Base-by-base conservation (phyloP, 2,329 filamentous ascomycete species). In the Bipolaris sorokiniana region DNA sequence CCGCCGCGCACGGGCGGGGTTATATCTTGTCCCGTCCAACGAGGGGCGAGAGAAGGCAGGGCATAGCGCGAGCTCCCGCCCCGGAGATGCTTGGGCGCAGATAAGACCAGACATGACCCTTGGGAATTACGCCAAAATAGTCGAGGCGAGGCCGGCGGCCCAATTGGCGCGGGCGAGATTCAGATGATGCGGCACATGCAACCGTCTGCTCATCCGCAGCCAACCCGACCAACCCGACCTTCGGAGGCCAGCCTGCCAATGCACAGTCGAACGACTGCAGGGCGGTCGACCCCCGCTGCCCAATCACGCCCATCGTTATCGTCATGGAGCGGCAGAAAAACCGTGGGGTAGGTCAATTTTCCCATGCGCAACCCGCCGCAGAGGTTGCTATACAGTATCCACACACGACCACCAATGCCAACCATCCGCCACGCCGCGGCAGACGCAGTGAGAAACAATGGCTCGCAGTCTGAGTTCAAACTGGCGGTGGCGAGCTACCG, bases 291-390 rank as follows among this genome's bases (percentile, higher is more conserved):
- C 69, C 67, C 67, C 59, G 61, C 61, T 52, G 55, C 59, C 66
- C 59, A 56, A 62, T 63, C 45, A 58, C 33, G 33, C 15, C 56
- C 46, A 61, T 51, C 60, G 56, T 63, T 67, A 57, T 58, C 62
- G 70, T 65, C 67, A 71, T 66, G 62, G 56, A 41, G 15, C 56
- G 69, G 71, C 72, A 74, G 71, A 60, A 60, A 73, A 69, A 67
- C 69, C 72, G 72, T 75, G 73, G 72, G 73, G 72, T 74, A 75
- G 64, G 63, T 59, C 62, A 62, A 69, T 69, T 66, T 70, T 70
- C 67, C 63, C 60, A 61, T 61, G 65, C 66, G 63, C 68, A 63
- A 70, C 63, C 67, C 63, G 54, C 54, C 55, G 51, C 58, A 50
- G 51, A 47, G 52, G 56, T 61, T 62, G 66, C 59, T 61, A 46